These are phyloP conservation scores for Chalciporus piperatoides DNA, from an alignment of 1,284 basidiomycete genomes.

Conservation along the genomic window DNA sequence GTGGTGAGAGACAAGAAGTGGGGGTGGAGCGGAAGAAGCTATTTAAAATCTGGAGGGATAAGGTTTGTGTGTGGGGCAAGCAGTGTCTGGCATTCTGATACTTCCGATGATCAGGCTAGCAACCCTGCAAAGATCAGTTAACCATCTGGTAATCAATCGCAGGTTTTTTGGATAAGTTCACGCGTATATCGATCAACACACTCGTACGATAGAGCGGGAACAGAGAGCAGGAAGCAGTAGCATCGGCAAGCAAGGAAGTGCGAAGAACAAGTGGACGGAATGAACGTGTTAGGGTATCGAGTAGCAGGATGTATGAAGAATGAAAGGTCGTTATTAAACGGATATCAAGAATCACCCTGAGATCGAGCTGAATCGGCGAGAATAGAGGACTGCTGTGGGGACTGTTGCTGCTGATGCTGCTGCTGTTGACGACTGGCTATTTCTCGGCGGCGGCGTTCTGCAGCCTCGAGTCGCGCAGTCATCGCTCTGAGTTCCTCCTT, in stretches of 20 bases:
- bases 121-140: neutral
- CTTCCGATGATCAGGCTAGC: constrained; percentile 9
- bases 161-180: neutral
- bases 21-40: neutral
- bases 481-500: constrained; percentile 70
- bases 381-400: constrained; percentile 4
- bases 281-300: constrained; percentile 29
- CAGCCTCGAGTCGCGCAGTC: constrained; percentile 69
- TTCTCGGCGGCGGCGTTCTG: constrained; percentile 60
- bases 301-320: constrained; percentile 15
- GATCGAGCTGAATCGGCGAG: constrained; percentile 20
- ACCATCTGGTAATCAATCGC: too few relatives aligned
- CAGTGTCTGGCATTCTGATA: neutral
- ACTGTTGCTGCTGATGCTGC: constrained; percentile 31
- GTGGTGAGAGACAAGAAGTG: constrained; percentile 8
- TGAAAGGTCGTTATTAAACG: constrained; percentile 29
- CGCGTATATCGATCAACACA: constrained; percentile 1
- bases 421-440: constrained; percentile 40
- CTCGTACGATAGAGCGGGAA: neutral
- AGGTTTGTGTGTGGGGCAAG: constrained; percentile 21
- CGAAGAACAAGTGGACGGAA: constrained; percentile 15
- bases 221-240: constrained; percentile 4
- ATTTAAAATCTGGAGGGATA: constrained; percentile 19
- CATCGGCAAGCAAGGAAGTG: constrained; percentile 6
- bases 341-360: constrained; percentile 24